A percentile compares a stretch with the other conserved stretches of the same genome.
Conservation (phyloP, 257 asterid genomes). For the Solanum ossicruentum region DNA sequence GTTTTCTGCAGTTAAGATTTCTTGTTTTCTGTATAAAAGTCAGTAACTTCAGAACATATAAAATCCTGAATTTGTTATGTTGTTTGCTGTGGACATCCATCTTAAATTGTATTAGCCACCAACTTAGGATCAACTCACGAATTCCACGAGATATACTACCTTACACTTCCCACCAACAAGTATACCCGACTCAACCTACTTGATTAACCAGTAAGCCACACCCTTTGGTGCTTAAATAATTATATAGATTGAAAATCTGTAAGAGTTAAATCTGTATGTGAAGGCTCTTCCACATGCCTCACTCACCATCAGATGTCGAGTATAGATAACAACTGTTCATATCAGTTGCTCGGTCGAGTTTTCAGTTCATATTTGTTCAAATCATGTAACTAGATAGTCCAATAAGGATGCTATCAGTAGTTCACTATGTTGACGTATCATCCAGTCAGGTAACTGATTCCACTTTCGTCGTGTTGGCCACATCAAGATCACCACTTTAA, state of each 20-base stretch:
- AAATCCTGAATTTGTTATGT: too few relatives aligned
- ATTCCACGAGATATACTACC: background rate
- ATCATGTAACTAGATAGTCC: background rate
- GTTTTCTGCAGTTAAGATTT: background rate
- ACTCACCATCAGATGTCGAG: background rate
- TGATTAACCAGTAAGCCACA: background rate
- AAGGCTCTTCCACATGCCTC: background rate
- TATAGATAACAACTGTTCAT: background rate
- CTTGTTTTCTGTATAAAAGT: too few relatives aligned
- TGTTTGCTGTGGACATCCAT: too few relatives aligned
- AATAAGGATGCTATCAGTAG: background rate
- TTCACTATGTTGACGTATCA: background rate
- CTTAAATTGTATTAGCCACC: background rate
- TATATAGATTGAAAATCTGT: background rate
- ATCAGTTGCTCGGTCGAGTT: background rate
- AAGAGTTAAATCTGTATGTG: background rate
- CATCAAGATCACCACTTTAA: background rate
- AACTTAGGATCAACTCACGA: background rate
- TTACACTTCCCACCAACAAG: background rate
- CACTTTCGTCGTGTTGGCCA: background rate
- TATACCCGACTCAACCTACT: background rate
- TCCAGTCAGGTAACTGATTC: background rate
- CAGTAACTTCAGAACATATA: background rate
- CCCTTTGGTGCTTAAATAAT: background rate
- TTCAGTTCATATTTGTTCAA: background rate